Conservation (phyloP, 108 stramenopile species). For the Epithemia pelagica region DNA sequence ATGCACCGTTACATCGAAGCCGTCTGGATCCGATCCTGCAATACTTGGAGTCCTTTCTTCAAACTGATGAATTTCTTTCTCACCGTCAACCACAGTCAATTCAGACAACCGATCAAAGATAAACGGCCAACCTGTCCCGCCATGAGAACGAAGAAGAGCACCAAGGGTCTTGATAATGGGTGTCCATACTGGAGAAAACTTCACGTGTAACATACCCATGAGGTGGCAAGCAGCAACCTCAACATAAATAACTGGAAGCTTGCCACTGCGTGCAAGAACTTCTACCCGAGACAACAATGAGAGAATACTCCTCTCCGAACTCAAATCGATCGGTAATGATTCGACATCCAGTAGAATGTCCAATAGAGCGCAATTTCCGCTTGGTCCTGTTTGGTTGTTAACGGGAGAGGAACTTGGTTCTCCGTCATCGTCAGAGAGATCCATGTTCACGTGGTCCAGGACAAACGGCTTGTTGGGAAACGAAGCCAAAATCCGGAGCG, state of each 20-base stretch:
- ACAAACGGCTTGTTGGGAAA: slow-evolving; percentile 63
- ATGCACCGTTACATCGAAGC: neutral
- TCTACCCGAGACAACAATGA: slow-evolving; percentile 52
- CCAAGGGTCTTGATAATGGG: slow-evolving; percentile 43
- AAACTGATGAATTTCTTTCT: neutral
- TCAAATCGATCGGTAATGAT: slow-evolving; percentile 44
- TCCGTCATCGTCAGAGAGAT: slow-evolving; percentile 75
- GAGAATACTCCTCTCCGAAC: slow-evolving; percentile 48
- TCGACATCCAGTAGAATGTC: slow-evolving; percentile 51
- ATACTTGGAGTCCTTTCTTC: neutral
- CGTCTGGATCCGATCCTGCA: neutral
- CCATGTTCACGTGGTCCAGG: slow-evolving; percentile 67
- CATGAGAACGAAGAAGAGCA: slow-evolving; percentile 43
- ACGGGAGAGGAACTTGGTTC: slow-evolving; percentile 18
- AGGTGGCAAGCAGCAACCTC: slow-evolving; percentile 69
- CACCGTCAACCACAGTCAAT: slow-evolving; percentile 16
- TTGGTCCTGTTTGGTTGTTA: neutral
- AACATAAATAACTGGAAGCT: slow-evolving; percentile 66
- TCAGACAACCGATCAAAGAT: slow-evolving; percentile 34
- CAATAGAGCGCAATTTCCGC: slow-evolving; percentile 58
- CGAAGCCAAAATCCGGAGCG: slow-evolving; percentile 59
- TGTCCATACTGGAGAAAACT: slow-evolving; percentile 77
- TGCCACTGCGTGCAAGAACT: slow-evolving; percentile 57
- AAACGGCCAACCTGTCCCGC: slow-evolving; percentile 47
- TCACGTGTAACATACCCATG: slow-evolving; percentile 67